These are phyloP conservation scores for Dianthus caryophyllus DNA, from an alignment of 148 eudicot species.

Conservation along the genomic window DNA sequence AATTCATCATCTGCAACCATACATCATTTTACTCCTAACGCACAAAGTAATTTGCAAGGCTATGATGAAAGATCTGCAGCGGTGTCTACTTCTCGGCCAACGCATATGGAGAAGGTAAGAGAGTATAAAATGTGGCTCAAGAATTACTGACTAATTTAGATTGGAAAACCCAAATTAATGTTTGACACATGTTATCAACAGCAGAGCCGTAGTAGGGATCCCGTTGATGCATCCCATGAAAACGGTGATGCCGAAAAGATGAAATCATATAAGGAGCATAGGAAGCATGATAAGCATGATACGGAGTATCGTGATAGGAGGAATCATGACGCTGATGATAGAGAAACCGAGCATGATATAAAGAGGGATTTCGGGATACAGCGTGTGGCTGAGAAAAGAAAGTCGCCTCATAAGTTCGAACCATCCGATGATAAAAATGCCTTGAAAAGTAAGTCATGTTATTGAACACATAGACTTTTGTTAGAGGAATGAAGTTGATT, in stretches of 20 bases:
- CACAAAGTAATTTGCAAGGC: conserved; percentile 41
- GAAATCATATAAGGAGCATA: conserved; percentile 69
- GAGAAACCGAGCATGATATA: conserved; percentile 58
- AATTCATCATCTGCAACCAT: conserved; percentile 57
- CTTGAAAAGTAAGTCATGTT: conserved; percentile 63
- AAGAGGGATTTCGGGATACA: conserved; percentile 47
- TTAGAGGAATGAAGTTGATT: neutral
- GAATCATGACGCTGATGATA: conserved; percentile 58
- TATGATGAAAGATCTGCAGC: conserved; percentile 64
- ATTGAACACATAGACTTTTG: neutral
- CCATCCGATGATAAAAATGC: conserved; percentile 66
- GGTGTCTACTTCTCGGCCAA: conserved; percentile 44
- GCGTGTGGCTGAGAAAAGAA: conserved; percentile 62
- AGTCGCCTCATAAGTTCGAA: conserved; percentile 60
- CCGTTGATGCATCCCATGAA: conserved; percentile 43
- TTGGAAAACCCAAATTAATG: neutral
- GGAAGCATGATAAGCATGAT: conserved; percentile 88
- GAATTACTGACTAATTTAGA: neutral
- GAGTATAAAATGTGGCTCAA: neutral
- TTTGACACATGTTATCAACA: conserved; percentile 31
- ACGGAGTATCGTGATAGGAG: conserved; percentile 72
- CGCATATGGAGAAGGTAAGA: conserved; percentile 70
- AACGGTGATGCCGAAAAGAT: conserved; percentile 62
- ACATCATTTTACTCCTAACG: conserved; percentile 43
- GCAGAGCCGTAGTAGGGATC: conserved; percentile 56